Conservation (phyloP, 2,329 filamentous ascomycete species). For the Colletotrichum tabaci region DNA sequence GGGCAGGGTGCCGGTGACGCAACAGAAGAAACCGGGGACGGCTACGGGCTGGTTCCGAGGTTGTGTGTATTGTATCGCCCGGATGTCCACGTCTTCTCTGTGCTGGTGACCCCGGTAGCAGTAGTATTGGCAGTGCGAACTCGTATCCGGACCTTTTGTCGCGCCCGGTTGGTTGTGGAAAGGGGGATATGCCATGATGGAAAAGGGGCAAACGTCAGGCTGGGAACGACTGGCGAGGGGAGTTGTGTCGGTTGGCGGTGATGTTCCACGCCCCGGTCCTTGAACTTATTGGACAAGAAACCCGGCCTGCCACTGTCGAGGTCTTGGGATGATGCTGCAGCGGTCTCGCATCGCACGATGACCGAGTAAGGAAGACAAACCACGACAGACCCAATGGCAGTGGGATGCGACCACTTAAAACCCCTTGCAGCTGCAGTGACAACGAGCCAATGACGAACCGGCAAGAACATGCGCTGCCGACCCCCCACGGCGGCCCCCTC, state of each 20-base stretch:
- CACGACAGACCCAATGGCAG: background rate
- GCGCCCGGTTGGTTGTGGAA: background rate
- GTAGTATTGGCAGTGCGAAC: conserved; percentile 1
- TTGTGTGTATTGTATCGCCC: conserved; percentile 12
- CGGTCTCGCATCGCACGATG: conserved; percentile 23
- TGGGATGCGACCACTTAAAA: conserved; percentile 41
- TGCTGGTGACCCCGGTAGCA: background rate
- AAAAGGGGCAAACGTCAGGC: conserved; percentile 4
- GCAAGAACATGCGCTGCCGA: conserved; percentile 9
- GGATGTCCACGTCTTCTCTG: background rate
- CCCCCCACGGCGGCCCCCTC: background rate
- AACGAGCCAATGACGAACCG: conserved; percentile 16
- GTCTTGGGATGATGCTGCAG: conserved; percentile 23
- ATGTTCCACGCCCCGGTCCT: conserved; percentile 13
- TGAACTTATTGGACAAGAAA: conserved; percentile 6
- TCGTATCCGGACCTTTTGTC: conserved; percentile 27
- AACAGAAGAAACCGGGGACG: conserved; percentile 5
- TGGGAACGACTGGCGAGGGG: background rate
- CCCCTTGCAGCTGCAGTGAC: conserved; percentile 32
- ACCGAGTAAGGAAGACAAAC: background rate
- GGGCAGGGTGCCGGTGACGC: conserved; percentile 9
- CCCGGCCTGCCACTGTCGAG: conserved; percentile 15
- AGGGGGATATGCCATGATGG: conserved; percentile 10
- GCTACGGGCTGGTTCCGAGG: conserved; percentile 9
- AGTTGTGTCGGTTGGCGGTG: background rate